Percentiles rank a stretch among this genome's conserved stretches.
These are phyloP conservation scores for Exsudoporus floridanus DNA, from an alignment of 1,284 basidiomycete species.

Conservation along the genomic window DNA sequence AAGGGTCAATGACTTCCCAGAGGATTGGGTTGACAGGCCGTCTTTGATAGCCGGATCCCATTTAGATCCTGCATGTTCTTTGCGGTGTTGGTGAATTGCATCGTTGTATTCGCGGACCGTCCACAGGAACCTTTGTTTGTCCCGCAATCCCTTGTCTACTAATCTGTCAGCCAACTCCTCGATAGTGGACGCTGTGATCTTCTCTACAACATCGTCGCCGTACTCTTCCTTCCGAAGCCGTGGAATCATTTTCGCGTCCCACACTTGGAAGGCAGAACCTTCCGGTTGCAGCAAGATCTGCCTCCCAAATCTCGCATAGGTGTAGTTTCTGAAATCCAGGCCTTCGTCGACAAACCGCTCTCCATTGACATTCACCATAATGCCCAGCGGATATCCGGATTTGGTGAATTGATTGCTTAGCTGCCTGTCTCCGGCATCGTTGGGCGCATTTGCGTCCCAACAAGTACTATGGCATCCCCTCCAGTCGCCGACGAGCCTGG, in stretches of 20 bases:
- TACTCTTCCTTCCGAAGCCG: constrained; percentile 63
- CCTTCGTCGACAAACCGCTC: constrained; percentile 68
- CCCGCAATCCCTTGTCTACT: constrained; percentile 44
- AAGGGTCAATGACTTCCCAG: constrained; percentile 34
- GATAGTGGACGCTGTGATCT: constrained; percentile 49
- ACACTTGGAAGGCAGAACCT: constrained; percentile 62
- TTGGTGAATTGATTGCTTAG: constrained; percentile 71
- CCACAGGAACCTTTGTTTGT: constrained; percentile 42
- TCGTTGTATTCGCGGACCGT: constrained; percentile 53
- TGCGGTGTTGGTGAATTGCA: constrained; percentile 42
- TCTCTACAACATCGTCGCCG: constrained; percentile 56
- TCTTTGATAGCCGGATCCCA: constrained; percentile 70
- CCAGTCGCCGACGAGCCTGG: constrained; percentile 59
- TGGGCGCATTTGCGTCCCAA: constrained; percentile 65
- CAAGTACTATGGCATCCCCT: constrained; percentile 64
- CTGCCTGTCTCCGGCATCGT: constrained; percentile 50
- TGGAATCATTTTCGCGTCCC: constrained; percentile 46
- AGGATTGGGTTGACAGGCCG: constrained; percentile 48
- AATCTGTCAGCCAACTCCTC: constrained; percentile 53
- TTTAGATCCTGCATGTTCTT: constrained; percentile 35
- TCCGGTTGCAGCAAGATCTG: constrained; percentile 58
- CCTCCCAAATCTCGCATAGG: constrained; percentile 65
- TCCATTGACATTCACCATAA: constrained; percentile 62
- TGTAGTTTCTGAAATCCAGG: constrained; percentile 68
- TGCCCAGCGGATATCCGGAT: constrained; percentile 67